Percentiles rank a stretch among this genome's conserved stretches.
phyloP scores from a whole-genome alignment of 495 filamentous ascomycete genomes.

The Extremus antarcticus region DNA sequence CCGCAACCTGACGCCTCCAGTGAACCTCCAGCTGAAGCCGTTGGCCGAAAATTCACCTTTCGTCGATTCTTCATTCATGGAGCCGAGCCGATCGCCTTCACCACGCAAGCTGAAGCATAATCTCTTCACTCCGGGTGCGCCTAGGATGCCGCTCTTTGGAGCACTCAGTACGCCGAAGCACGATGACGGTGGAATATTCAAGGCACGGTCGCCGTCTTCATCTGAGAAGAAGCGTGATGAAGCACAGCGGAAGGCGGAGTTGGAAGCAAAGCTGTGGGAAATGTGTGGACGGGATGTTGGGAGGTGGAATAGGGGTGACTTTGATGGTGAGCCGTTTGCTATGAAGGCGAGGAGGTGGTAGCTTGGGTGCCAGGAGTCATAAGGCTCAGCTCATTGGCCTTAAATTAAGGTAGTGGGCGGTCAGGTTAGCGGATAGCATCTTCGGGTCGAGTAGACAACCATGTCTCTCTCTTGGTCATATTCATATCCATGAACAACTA shows the following conservation, averaged over 20 bases:
- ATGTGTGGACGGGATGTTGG: constrained; percentile 22
- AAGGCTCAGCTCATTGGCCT: no score
- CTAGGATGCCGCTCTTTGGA: not conserved
- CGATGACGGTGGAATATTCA: constrained; percentile 8
- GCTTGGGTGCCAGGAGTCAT: no score
- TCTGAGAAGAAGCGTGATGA: constrained; percentile 13
- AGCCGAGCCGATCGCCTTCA: not conserved
- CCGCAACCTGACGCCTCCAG: constrained; percentile 6
- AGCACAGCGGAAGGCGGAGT: constrained; percentile 10
- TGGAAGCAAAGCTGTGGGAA: constrained; percentile 26
- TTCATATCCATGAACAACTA: no score
- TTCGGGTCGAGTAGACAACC: no score
- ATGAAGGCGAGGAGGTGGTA: constrained; percentile 17
- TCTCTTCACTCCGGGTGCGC: not conserved
- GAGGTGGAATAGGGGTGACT: constrained; percentile 28
- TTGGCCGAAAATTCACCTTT: constrained; percentile 10
- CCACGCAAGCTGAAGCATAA: constrained; percentile 3
- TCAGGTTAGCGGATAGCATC: no score
- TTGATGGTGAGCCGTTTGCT: constrained; percentile 14
- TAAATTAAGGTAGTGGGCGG: no score
- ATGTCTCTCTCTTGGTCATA: no score
- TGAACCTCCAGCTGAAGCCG: constrained; percentile 2
- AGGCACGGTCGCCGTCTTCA: constrained; percentile 14
- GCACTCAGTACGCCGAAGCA: not conserved
- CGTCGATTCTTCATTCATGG: not conserved